Evolutionary conservation across 1,284 basidiomycete genomes (phyloP), one percentile per base, ranked within the genome.

Genomic region (Moesziomyces sp.): DNA sequence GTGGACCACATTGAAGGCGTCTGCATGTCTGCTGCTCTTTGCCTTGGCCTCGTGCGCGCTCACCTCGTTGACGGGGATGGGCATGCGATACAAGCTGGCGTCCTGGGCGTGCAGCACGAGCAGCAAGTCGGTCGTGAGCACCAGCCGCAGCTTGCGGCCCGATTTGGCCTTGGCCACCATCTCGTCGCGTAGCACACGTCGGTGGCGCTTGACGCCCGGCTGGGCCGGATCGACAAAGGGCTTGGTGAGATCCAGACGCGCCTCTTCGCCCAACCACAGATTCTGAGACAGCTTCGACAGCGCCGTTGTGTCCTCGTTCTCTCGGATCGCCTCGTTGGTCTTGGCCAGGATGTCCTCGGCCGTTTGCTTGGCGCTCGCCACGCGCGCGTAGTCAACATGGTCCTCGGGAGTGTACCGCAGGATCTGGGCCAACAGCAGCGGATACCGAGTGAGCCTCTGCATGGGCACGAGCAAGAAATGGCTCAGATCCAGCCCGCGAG

Each of bases 371-470:
- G 92, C 88, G 0, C 83, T 82, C 10, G 87, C 85, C 34, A 96
- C 88, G 0, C 83, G 83, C 16, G 83, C 83, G 40, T 88, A 86
- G 85, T 99, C 97, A 0, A 90, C 89, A 80, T 91, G 93, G 79
- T 94, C 93, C 23, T 94, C 92, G 0, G 92, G 89, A 0, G 97
- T 99, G 68, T 96, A 91, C 85, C 98, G 98, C 58, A 92, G 86
- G 26, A 98, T 92, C 18, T 94, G 95, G 76, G 93, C 94, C 23
- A 99, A 87, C 11, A 99, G 87, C 0, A 99, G 88, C 7, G 97
- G 97, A 84, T 99, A 99, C 70, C 96, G 88, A 21, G 96, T 97
- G 28, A 99, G 88, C 79, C 97, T 90, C 19, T 97, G 95, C 94
- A 97, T 97, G 0, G 95, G 95, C 19, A 90, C 90, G 7, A 98